These are phyloP conservation scores for Jatropha curcas DNA, from an alignment of 345 rosid species.

Conservation along the genomic window DNA sequence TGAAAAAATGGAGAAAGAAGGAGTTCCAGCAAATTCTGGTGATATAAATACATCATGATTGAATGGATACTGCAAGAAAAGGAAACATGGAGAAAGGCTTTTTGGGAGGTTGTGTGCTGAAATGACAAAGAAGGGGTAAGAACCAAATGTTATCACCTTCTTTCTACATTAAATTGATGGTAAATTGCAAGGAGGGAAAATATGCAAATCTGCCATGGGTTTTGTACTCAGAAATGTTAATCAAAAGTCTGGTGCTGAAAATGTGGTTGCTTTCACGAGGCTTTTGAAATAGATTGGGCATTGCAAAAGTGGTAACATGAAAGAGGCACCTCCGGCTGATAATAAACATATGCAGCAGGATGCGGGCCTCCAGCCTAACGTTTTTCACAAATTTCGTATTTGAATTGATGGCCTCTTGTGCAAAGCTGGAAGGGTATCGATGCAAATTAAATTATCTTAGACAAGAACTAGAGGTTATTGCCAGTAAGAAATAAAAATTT, in stretches of 20 bases:
- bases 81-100: constrained; percentile 52
- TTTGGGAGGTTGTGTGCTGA: constrained; percentile 57
- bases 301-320: constrained; percentile 54
- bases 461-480: constrained; percentile 23
- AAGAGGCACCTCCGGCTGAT: constrained; percentile 52
- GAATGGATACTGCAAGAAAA: constrained; percentile 57
- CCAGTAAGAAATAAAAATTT: constrained; percentile 7
- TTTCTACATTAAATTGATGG: constrained; percentile 63
- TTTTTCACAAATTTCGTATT: constrained; percentile 62
- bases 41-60: constrained; percentile 60
- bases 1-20: constrained; percentile 50
- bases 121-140: constrained; percentile 51
- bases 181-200: constrained; percentile 55
- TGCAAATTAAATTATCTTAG: constrained; percentile 45
- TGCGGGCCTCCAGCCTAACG: constrained; percentile 51
- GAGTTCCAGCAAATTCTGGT: constrained; percentile 50
- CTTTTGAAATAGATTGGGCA: constrained; percentile 68
- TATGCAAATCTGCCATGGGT: constrained; percentile 58
- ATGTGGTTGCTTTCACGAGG: constrained; percentile 59
- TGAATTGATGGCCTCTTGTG: constrained; percentile 61
- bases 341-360: constrained; percentile 56
- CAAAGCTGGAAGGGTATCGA: constrained; percentile 53
- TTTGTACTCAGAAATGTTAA: constrained; percentile 59
- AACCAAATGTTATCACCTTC: constrained; percentile 58
- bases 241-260: constrained; percentile 54